Base-by-base conservation (phyloP, 2,329 filamentous ascomycete species). In the Fusarium xyrophilum region DNA sequence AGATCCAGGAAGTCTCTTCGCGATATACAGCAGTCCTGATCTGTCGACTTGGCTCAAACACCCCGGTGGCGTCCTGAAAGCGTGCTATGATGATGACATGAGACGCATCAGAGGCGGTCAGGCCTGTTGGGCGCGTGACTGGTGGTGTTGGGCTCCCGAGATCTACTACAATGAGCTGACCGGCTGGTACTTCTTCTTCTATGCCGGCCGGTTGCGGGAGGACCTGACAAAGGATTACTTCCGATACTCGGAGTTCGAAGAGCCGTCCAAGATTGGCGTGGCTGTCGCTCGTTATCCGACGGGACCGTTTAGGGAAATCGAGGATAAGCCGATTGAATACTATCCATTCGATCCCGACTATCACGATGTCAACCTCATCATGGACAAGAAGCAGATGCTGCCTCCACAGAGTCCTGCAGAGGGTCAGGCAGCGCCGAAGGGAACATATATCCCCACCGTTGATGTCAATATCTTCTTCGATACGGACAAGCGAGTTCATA, bases 401-500 rank as follows among this genome's bases (percentile, higher is more conserved):
- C 77, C 77, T 2, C 77, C 77, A 2, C 69, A 73, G 42, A 76
- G 50, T 36, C 69, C 70, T 2, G 61, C 64, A 6, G 42, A 76
- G 23, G 77, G 77, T 2, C 44, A 67, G 23, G 73, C 58, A 0
- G 77, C 77, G 14, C 77, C 77, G 1, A 78, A 69, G 57, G 77
- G 77, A 17, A 79, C 77, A 2, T 79, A 76, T 23, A 79, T 79
- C 23, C 77, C 77, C 2, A 76, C 74, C 7, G 83, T 85, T 11
- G 83, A 84, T 54, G 78, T 81, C 0, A 81, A 84, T 72, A 75
- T 86, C n/a, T 81, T 84, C 40, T 83, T 81, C 46, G 79, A 83
- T 40, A 67, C 74, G 9, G 75, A 80, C 60, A 77, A 75, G 6
- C 72, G 70, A 9, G 69, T 76, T 15, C 82, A 83, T 56, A 55